Evolutionary conservation across 2,329 filamentous ascomycete species (phyloP).

Genomic region (Nigrospora sphaerica): DNA sequence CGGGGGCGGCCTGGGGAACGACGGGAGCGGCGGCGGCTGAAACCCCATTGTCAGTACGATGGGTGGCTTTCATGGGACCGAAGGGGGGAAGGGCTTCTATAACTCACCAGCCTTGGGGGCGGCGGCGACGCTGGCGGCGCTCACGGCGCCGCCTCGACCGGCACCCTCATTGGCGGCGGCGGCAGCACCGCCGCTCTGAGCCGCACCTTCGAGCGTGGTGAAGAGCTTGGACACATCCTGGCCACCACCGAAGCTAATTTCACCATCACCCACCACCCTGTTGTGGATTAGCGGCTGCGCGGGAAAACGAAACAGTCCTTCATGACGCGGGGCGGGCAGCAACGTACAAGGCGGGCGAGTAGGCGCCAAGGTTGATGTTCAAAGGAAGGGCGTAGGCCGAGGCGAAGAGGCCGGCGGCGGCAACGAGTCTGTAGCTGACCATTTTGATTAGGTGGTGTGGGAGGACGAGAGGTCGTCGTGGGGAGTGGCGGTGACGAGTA

Average conservation of each 20-base stretch:
- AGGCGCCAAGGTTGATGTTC: slow-evolving; percentile 37
- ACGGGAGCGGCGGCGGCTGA: slow-evolving; percentile 8
- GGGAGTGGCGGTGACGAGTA: not conserved
- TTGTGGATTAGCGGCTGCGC: slow-evolving; percentile 4
- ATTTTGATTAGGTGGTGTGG: slow-evolving; percentile 11
- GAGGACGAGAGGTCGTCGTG: not conserved
- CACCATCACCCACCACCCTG: slow-evolving; percentile 28
- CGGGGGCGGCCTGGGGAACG: slow-evolving; percentile 10
- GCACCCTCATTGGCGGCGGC: slow-evolving; percentile 14
- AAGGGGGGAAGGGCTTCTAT: not conserved
- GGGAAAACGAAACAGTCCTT: too few relatives aligned
- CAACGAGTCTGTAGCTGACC: slow-evolving; percentile 27
- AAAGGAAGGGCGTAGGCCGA: slow-evolving; percentile 26
- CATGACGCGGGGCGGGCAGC: not conserved
- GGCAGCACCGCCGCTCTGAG: slow-evolving; percentile 20
- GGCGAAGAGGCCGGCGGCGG: slow-evolving; percentile 27
- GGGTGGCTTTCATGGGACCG: not conserved
- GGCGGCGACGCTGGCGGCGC: slow-evolving; percentile 6
- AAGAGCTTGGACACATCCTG: slow-evolving; percentile 37
- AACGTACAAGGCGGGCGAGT: slow-evolving; percentile 34
- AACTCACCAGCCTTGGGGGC: slow-evolving; percentile 10
- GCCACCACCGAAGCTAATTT: slow-evolving; percentile 28
- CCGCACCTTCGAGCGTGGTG: slow-evolving; percentile 38
- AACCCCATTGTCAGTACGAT: slow-evolving; percentile 3
- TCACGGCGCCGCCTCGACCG: slow-evolving; percentile 2